Evolutionary conservation across 345 rosid genomes (phyloP), one percentile per base, ranked within the genome.

Genomic region (Cardamine resedifolia): DNA sequence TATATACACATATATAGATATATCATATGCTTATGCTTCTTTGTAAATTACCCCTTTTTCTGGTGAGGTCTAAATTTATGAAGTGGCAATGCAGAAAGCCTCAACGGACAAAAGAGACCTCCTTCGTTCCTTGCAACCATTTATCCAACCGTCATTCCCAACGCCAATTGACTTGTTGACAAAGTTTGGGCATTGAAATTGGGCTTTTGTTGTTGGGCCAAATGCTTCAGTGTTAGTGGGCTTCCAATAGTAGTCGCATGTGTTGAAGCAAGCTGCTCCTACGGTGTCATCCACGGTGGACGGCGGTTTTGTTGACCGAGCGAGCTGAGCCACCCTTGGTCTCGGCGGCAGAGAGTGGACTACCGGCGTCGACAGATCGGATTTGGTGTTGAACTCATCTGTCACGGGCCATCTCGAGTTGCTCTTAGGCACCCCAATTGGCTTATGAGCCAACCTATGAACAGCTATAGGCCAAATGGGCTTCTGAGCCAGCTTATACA

Each of bases 31-130:
- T 76, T 68, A 63, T 69, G 72, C 66, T 20, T 71, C 59, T 57
- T 41, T 28, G 66, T 55, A 47, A 64, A 41, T 33, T 23, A 43
- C 18, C 55, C 68, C 0, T 47, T 43, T 43, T 43, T 52, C 38
- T 38, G 26, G 36, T 34, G 3, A 56, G 19, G 58, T 53, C 11
- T 67, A 16, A 44, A 49, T 56, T 76, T 21, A 86, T 58, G 90
- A 86, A 26, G 95, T 89, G 70, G 98, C 97, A 68, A 91, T 88
- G 91, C 98, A 94, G 21, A 74, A 64, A 1, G 82, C 77, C 75
- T 88, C 93, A 79, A 83, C 58, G 26, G 85, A 81, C 77, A 81
- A 52, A 60, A 86, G 87, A 14, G 97, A 86, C 80, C 90, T 86
- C 81, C 87, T 81, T 0, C 74, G 76, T 36, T 87, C 90, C 68